These are phyloP conservation scores for Clavispora phyllophila DNA, from an alignment of 805 yeast species.

Conservation along the genomic window DNA sequence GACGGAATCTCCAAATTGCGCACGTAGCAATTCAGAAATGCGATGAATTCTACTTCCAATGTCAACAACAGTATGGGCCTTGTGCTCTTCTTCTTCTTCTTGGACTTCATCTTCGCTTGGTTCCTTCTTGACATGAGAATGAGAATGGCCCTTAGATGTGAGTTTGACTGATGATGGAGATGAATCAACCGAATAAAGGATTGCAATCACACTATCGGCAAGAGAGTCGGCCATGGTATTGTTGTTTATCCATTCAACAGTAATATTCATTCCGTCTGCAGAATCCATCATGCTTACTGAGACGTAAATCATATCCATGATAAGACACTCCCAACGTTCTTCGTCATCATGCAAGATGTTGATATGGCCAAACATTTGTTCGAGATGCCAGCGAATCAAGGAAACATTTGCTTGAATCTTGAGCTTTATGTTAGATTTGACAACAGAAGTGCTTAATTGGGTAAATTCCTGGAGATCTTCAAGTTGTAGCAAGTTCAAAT, in stretches of 20 bases:
- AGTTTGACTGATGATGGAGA: constrained; percentile 92
- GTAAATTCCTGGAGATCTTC: constrained; percentile 87
- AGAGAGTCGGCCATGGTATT: constrained; percentile 78
- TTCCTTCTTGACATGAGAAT: constrained; percentile 21
- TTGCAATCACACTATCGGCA: constrained; percentile 91
- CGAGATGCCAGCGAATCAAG: constrained; percentile 80
- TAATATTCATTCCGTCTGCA: constrained; percentile 37
- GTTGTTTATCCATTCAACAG: constrained; percentile 89
- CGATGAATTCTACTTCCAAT: constrained; percentile 37
- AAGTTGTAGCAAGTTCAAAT: constrained; percentile 73
- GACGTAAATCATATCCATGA: constrained; percentile 40
- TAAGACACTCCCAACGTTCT: constrained; percentile 38
- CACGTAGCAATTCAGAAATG: constrained; percentile 57
- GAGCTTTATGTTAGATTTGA: constrained; percentile 76
- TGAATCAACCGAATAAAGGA: constrained; percentile 85
- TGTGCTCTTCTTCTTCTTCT: constrained; percentile 11
- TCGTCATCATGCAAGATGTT: constrained; percentile 57
- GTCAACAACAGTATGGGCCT: constrained; percentile 24
- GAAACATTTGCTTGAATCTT: constrained; percentile 77
- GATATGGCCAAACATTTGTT: constrained; percentile 91
- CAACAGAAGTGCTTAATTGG: constrained; percentile 76
- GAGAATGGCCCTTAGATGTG: constrained; percentile 57
- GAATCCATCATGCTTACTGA: constrained; percentile 34
- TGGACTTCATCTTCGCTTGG: constrained; percentile 12
- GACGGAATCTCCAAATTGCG: constrained; percentile 86